Percentiles rank a stretch among this genome's conserved stretches.
These are phyloP conservation scores for Rhodotorula sp. DNA, from an alignment of 1,284 basidiomycete genomes.

Conservation along the genomic window DNA sequence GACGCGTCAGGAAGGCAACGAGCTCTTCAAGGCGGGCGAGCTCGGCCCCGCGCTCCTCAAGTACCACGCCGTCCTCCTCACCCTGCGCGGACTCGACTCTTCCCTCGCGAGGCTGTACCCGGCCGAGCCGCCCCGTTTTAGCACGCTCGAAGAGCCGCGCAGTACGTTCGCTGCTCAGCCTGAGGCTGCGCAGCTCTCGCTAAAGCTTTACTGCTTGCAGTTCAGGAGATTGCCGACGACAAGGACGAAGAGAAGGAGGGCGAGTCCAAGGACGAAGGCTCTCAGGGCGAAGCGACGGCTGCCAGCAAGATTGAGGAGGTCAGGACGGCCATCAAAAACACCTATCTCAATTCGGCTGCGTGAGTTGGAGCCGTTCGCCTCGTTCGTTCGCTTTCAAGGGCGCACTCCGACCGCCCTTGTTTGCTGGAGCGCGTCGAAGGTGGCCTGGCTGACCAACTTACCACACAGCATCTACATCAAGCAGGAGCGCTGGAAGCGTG, in stretches of 20 bases:
- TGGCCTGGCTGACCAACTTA: too few relatives aligned
- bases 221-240: neutral
- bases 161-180: neutral
- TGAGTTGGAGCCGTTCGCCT: neutral
- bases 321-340: slow-evolving; percentile 15
- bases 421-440: too few relatives aligned
- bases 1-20: slow-evolving; percentile 28
- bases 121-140: neutral
- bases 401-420: too few relatives aligned
- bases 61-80: slow-evolving; percentile 30
- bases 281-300: neutral
- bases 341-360: slow-evolving; percentile 19
- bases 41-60: slow-evolving; percentile 15
- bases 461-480: slow-evolving; percentile 23
- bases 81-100: slow-evolving; percentile 19
- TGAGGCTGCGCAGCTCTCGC: neutral
- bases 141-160: neutral
- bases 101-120: neutral
- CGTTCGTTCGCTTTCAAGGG: neutral
- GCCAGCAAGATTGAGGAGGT: neutral
- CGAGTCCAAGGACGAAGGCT: neutral
- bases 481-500: slow-evolving; percentile 26
- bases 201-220: too few relatives aligned
- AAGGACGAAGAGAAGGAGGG: neutral
- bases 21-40: slow-evolving; percentile 29